Percentiles rank a stretch among this genome's conserved stretches.
Conservation (phyloP, 2,329 filamentous ascomycete species). For the Ophiostoma sp. region DNA sequence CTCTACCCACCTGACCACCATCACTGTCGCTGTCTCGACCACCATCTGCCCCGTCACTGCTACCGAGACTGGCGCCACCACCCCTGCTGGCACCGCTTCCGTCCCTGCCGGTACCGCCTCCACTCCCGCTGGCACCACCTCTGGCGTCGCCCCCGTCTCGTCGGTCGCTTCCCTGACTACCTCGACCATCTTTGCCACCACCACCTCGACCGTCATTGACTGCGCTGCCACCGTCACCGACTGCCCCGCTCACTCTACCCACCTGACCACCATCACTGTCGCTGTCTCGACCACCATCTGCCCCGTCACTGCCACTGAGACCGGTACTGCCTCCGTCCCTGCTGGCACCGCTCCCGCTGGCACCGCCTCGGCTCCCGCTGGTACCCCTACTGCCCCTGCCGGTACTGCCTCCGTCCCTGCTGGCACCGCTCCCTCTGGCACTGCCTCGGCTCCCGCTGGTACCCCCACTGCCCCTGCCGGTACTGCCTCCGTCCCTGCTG, state of each 20-base stretch:
- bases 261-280: slow-evolving; percentile 47
- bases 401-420: not conserved
- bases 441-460: not conserved
- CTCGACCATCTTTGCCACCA: slow-evolving; percentile 44
- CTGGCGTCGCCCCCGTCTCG: not conserved
- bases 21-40: slow-evolving; percentile 53
- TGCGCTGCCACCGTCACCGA: slow-evolving; percentile 44
- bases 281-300: slow-evolving; percentile 56
- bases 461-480: not conserved
- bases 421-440: not conserved
- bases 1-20: slow-evolving; percentile 42
- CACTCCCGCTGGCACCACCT: not conserved
- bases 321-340: slow-evolving; percentile 44
- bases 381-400: slow-evolving; percentile 33
- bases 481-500: not conserved
- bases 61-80: slow-evolving; percentile 46
- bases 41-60: slow-evolving; percentile 59
- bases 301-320: slow-evolving; percentile 54
- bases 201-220: slow-evolving; percentile 46
- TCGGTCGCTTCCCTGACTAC: slow-evolving; percentile 27
- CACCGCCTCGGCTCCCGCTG: slow-evolving; percentile 35
- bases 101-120: not conserved
- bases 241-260: slow-evolving; percentile 47
- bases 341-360: slow-evolving; percentile 47
- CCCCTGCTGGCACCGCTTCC: not conserved